These are phyloP conservation scores for Bocquillonia castaneifolia DNA, from an alignment of 441 rosid genomes.

Conservation along the genomic window DNA sequence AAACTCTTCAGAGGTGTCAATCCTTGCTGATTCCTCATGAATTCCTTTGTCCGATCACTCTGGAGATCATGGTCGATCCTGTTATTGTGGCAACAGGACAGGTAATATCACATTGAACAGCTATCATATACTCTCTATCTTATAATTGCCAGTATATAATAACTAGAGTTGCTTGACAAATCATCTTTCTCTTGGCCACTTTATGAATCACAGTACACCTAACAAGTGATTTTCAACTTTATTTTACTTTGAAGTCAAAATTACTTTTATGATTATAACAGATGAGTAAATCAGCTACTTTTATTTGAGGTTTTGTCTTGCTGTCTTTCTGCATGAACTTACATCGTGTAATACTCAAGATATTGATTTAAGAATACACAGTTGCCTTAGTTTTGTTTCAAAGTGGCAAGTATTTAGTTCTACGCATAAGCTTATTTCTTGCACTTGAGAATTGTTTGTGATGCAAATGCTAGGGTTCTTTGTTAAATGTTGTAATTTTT, in stretches of 20 bases:
- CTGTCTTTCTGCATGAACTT: neutral
- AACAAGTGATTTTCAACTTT: neutral
- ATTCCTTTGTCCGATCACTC: slow-evolving; percentile 73
- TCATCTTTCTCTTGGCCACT: too few relatives aligned
- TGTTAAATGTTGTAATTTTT: neutral
- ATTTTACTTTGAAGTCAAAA: neutral
- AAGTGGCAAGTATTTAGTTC: neutral
- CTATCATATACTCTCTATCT: neutral
- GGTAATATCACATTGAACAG: slow-evolving; percentile 31
- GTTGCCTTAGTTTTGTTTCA: neutral
- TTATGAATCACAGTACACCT: neutral
- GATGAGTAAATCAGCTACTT: neutral
- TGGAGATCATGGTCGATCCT: slow-evolving; percentile 76
- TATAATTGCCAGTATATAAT: neutral
- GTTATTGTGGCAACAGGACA: slow-evolving; percentile 77
- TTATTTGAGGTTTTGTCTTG: neutral
- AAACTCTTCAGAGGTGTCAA: slow-evolving; percentile 31
- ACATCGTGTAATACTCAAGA: neutral
- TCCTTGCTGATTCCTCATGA: slow-evolving; percentile 61
- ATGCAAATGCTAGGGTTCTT: neutral
- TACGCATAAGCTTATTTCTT: neutral
- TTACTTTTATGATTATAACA: neutral
- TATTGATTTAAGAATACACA: neutral
- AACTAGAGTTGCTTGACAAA: neutral
- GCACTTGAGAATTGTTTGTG: neutral